A percentile compares a stretch with the other conserved stretches of the same genome.
Evolutionary conservation across 441 rosid genomes (phyloP).

Genomic region (Cnidoscolus chayamansa): DNA sequence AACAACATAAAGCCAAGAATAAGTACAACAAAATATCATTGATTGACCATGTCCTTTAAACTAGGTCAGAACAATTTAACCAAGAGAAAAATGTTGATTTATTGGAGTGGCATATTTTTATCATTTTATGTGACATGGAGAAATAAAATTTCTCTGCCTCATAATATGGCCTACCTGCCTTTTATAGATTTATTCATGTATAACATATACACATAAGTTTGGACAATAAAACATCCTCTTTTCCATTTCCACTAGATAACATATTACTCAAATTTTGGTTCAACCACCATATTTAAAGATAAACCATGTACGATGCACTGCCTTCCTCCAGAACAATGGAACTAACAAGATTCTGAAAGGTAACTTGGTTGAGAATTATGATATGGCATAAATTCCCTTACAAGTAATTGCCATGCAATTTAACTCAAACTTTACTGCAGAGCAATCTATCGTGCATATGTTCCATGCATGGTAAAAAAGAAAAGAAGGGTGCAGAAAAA

Average conservation of each 20-base stretch:
- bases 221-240: neutral
- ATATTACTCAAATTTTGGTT: neutral
- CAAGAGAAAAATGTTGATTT: neutral
- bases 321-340: constrained; percentile 7
- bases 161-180: neutral
- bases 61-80: neutral
- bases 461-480: neutral
- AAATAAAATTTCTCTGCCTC: neutral
- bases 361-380: neutral
- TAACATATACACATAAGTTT: neutral
- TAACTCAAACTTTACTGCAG: neutral
- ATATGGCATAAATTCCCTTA: neutral
- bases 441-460: neutral
- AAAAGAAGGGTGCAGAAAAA: neutral
- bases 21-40: neutral
- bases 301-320: neutral
- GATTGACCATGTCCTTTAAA: neutral
- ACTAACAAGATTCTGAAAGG: neutral
- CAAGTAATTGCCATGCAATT: neutral
- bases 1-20: neutral
- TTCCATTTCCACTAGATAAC: neutral
- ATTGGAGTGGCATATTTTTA: neutral
- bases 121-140: neutral
- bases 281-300: too few species aligned
- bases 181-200: neutral